Base-by-base conservation (phyloP, 495 filamentous ascomycete genomes). In the Lophium mytilinum region DNA sequence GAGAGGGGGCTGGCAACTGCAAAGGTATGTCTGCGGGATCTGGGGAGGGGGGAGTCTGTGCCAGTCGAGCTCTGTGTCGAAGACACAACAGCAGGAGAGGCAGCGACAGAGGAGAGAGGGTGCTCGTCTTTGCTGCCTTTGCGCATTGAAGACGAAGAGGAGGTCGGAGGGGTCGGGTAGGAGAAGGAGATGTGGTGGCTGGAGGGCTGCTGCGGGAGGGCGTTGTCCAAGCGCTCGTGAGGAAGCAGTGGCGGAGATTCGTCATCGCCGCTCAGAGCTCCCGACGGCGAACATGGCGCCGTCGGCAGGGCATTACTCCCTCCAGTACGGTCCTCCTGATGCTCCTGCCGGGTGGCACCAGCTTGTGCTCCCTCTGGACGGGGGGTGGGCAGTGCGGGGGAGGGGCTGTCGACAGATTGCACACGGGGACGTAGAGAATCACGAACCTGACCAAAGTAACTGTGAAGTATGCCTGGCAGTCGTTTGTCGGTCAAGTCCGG, bases 391-490 rank as follows among this genome's bases (percentile, higher is more conserved):
- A 19, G 60, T 50, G 65, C 52, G 55, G 62, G 66, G 67, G 57
- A 61, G 56, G 66, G 59, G 58, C 58, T 68, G 54, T 39, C 48
- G 60, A 50, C 50, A 58, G 65, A 65, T 60, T 68, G 68, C 43
- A 62, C 64, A 48, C 61, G 49, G 40, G 64, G 39, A 33, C 60
- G 58, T 49, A 71, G 60, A 64, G 72, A 69, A 58, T 74, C 78
- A 95, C 90, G 81, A 92, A 96, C 91, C 90, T 96, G 91, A 75
- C 86, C 87, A 80, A 93, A 95, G 78, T 89, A 95, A 77, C 84
- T 90, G 68, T 80, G 76, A 78, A 89, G 83, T 71, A 95, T 89
- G 66, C 88, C 87, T 45, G 91, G 91, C 66, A 91, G 76, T 69
- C 90, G 86, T 71, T 93, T 95, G 74, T 96, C 91, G 42, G 83